These are phyloP conservation scores for Polysphondylium violaceum DNA, from an alignment of 78 protist species.

Conservation along the genomic window DNA sequence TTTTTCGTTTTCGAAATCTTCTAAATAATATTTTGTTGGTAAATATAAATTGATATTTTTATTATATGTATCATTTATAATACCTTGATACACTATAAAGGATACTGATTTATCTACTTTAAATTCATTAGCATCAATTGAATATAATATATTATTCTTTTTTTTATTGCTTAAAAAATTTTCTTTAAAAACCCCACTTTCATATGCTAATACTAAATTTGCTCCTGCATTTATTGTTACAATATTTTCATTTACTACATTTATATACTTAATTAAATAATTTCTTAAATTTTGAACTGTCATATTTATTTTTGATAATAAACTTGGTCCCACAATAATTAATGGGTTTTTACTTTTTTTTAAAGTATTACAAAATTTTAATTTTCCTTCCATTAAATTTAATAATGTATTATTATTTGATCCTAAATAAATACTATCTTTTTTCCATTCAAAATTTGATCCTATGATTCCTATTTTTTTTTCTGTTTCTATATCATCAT, in stretches of 20 bases:
- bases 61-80: background rate
- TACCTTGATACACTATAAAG: conserved; percentile 4
- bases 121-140: conserved; percentile 7
- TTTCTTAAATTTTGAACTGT: background rate
- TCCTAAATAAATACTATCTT: conserved; percentile 19
- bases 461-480: conserved; percentile 21
- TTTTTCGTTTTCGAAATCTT: conserved; percentile 14
- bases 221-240: background rate
- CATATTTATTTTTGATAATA: background rate
- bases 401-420: background rate
- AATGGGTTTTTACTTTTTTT: conserved; percentile 1
- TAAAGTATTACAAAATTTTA: background rate
- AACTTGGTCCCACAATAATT: conserved; percentile 1
- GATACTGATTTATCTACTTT: background rate
- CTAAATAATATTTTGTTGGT: conserved; percentile 24
- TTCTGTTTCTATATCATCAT: conserved; percentile 10
- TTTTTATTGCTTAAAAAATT: background rate
- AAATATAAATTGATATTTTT: conserved; percentile 9
- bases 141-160: background rate
- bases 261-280: background rate
- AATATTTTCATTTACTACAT: background rate
- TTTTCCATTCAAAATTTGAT: conserved; percentile 19
- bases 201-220: background rate
- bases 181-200: background rate
- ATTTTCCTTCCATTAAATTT: conserved; percentile 10